Percentiles rank a stretch among this genome's conserved stretches.
These are phyloP conservation scores for Amphicarpaea edgeworthii DNA, from an alignment of 306 rosid species.

Conservation along the genomic window DNA sequence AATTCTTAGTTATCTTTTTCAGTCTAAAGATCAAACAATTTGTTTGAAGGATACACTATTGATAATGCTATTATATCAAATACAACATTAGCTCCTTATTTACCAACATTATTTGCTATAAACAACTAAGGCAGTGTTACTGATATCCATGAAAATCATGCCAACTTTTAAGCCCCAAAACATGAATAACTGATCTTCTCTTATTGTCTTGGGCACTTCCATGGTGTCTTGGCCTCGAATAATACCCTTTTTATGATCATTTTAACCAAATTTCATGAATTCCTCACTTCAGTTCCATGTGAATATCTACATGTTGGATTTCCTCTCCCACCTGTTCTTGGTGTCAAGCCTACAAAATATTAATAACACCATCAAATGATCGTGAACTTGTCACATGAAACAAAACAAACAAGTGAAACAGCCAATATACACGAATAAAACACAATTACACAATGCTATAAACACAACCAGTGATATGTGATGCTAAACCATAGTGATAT, in stretches of 20 bases:
- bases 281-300: slow-evolving; percentile 15
- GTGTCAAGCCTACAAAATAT: slow-evolving; percentile 71
- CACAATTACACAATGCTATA: background rate
- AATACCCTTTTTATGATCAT: slow-evolving; percentile 18
- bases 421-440: background rate
- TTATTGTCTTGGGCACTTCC: slow-evolving; percentile 1
- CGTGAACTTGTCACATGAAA: slow-evolving; percentile 7
- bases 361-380: slow-evolving; percentile 1
- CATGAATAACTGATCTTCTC: background rate
- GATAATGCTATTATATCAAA: background rate
- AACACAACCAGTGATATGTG: background rate
- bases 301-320: slow-evolving; percentile 79
- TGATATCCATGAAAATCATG: background rate
- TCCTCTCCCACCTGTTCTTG: slow-evolving; percentile 90
- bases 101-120: too few relatives aligned
- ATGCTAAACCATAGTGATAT: background rate
- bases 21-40: background rate
- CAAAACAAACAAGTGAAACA: background rate
- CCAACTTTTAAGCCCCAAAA: background rate
- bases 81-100: background rate
- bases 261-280: slow-evolving; percentile 9
- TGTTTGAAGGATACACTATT: background rate
- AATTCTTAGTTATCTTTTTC: background rate
- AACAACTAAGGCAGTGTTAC: too few relatives aligned
- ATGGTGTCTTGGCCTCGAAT: background rate